A percentile compares a stretch with the other conserved stretches of the same genome.
Conservation (phyloP, 352 stramenopile species). For the Phytophthora niederhauseri region DNA sequence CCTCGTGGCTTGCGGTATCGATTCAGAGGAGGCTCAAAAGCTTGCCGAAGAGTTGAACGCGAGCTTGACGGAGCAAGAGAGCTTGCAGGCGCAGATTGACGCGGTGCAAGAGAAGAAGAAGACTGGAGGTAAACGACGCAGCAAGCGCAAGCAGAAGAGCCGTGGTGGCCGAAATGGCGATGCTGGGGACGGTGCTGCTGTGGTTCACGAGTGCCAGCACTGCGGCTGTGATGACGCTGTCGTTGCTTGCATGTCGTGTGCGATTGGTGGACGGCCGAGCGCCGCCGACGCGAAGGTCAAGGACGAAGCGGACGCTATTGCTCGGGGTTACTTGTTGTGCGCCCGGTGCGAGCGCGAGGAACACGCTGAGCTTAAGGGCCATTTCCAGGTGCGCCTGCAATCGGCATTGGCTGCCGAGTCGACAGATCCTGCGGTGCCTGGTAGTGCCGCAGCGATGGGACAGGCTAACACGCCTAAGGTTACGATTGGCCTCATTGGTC, state of each 20-base stretch:
- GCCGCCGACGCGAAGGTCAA: conserved; percentile 44
- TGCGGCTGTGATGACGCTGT: conserved; percentile 71
- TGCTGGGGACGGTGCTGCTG: conserved; percentile 9
- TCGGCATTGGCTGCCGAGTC: conserved; percentile 33
- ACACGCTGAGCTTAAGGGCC: conserved; percentile 62
- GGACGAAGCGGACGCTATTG: conserved; percentile 55
- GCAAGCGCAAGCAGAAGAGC: conserved; percentile 66
- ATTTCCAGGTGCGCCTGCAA: conserved; percentile 59
- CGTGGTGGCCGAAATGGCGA: conserved; percentile 36
- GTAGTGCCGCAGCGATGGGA: conserved; percentile 32
- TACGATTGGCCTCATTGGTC: conserved; percentile 88
- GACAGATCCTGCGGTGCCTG: conserved; percentile 29
- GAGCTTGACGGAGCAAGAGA: conserved; percentile 41
- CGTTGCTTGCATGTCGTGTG: conserved; percentile 70
- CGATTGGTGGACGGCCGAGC: conserved; percentile 29
- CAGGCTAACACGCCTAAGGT: conserved; percentile 60
- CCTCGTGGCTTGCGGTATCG: conserved; percentile 70
- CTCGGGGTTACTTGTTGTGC: conserved; percentile 73
- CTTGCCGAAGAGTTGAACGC: conserved; percentile 75
- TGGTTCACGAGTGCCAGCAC: conserved; percentile 62
- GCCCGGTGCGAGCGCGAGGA: conserved; percentile 73
- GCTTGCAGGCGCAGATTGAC: conserved; percentile 35
- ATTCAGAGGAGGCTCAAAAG: conserved; percentile 48
- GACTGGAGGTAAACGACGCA: conserved; percentile 48
- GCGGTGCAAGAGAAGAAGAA: conserved; percentile 43